phyloP scores from a whole-genome alignment of 2,329 filamentous ascomycete genomes.

The Xylaria sp. region DNA sequence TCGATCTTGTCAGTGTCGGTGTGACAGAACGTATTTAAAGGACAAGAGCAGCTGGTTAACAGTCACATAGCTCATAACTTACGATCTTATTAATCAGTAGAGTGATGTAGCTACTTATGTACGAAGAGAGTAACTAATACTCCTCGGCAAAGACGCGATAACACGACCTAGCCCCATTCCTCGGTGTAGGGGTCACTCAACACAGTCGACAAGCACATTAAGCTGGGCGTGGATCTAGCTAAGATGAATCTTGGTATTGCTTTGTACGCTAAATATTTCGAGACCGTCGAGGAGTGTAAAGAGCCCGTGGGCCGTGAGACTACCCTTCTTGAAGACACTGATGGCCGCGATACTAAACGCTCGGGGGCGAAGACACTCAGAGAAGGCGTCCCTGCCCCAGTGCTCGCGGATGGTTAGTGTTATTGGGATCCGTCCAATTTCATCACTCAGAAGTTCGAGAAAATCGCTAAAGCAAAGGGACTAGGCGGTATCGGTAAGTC shows the following conservation, averaged over 20 bases:
- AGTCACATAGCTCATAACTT: conserved; percentile 46
- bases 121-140: conserved; percentile 47
- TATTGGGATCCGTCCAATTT: conserved; percentile 67
- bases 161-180: conserved; percentile 66
- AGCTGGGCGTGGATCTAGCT: conserved; percentile 54
- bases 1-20: conserved; percentile 68
- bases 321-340: conserved; percentile 61
- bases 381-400: conserved; percentile 29
- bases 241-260: conserved; percentile 69
- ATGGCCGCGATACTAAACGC: conserved; percentile 57
- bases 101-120: not conserved
- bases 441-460: conserved; percentile 65
- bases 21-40: no score
- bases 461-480: conserved; percentile 59
- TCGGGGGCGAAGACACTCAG: conserved; percentile 60
- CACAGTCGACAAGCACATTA: conserved; percentile 64
- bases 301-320: conserved; percentile 61
- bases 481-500: conserved; percentile 68
- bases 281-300: conserved; percentile 48
- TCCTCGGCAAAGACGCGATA: conserved; percentile 70
- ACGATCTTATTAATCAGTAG: conserved; percentile 41
- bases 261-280: conserved; percentile 72
- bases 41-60: conserved; percentile 4
- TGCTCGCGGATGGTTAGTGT: conserved; percentile 64
- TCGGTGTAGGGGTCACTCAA: conserved; percentile 61